Conservation (phyloP, 306 rosid genomes). For the Canavalia gladiata region DNA sequence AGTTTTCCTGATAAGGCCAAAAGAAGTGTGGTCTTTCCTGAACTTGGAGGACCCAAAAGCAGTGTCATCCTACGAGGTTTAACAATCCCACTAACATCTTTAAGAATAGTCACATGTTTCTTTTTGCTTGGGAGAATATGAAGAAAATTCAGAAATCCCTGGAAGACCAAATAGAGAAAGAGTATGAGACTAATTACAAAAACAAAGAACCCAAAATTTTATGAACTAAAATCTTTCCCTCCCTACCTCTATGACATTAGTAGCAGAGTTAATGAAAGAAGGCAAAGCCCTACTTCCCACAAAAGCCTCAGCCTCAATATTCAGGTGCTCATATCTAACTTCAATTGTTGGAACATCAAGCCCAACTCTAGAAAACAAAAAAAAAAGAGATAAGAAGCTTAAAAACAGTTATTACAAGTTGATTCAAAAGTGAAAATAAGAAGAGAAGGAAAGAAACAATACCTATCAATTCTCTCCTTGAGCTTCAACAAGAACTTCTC, state of each 20-base stretch:
- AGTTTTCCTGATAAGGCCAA: conserved; percentile 85
- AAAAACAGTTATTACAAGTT: not conserved
- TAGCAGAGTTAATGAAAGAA: conserved; percentile 59
- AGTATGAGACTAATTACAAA: not conserved
- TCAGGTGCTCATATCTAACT: conserved; percentile 74
- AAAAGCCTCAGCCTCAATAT: conserved; percentile 72
- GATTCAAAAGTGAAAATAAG: too few relatives aligned
- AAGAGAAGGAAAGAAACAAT: not conserved
- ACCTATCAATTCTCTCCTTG: conserved; percentile 74
- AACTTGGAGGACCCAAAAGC: conserved; percentile 93
- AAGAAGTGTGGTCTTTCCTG: conserved; percentile 88
- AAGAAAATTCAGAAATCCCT: conserved; percentile 50
- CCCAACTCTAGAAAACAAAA: conserved; percentile 66
- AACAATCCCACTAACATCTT: conserved; percentile 72
- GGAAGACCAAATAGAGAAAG: conserved; percentile 3
- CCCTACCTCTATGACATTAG: conserved; percentile 58
- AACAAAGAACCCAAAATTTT: not conserved
- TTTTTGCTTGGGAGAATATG: conserved; percentile 55
- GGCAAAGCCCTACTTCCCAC: conserved; percentile 85
- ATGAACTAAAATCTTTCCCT: not conserved
- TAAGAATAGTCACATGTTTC: conserved; percentile 66
- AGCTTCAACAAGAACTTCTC: conserved; percentile 66
- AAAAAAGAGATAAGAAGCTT: not conserved
- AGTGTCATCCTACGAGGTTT: conserved; percentile 91
- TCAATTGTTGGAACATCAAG: conserved; percentile 77